phyloP scores from a whole-genome alignment of 257 asterid genomes.

The Fraxinus cuspidata region DNA sequence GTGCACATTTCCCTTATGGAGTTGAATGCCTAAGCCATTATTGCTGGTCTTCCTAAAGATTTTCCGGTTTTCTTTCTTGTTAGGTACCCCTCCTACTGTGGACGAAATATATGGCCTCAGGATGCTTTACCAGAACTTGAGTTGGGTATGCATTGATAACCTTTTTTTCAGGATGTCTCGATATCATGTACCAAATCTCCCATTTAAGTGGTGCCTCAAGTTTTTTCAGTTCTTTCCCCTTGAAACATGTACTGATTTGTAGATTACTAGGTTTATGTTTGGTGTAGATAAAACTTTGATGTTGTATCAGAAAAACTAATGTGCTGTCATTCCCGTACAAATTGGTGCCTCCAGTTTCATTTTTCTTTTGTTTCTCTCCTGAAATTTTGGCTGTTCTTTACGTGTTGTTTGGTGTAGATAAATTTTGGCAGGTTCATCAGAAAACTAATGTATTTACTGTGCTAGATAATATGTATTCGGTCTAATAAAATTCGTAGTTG shows the following conservation, averaged over 20 bases:
- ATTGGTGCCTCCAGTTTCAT: neutral
- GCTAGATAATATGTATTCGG: neutral
- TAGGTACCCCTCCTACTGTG: conserved; percentile 91
- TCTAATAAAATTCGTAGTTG: neutral
- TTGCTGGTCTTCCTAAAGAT: conserved; percentile 2
- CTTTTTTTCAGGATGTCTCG: conserved; percentile 13
- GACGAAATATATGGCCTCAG: conserved; percentile 80
- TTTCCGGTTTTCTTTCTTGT: conserved; percentile 25
- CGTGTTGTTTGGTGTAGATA: neutral
- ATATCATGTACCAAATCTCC: neutral
- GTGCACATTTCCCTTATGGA: conserved; percentile 10
- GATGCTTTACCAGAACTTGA: conserved; percentile 81
- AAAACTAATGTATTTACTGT: neutral
- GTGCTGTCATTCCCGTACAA: neutral
- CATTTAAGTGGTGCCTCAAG: conserved; percentile 5
- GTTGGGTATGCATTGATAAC: conserved; percentile 46
- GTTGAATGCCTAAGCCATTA: conserved; percentile 7
- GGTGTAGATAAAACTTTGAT: neutral
- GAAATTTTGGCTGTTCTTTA: neutral
- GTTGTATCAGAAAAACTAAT: neutral
- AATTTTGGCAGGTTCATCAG: conserved; percentile 8
- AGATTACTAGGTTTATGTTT: neutral
- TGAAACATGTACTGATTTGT: neutral
- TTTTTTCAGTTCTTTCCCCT: conserved; percentile 2
- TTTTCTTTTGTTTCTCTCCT: neutral